phyloP scores from a whole-genome alignment of 257 asterid genomes.

The Solanum microdontum region DNA sequence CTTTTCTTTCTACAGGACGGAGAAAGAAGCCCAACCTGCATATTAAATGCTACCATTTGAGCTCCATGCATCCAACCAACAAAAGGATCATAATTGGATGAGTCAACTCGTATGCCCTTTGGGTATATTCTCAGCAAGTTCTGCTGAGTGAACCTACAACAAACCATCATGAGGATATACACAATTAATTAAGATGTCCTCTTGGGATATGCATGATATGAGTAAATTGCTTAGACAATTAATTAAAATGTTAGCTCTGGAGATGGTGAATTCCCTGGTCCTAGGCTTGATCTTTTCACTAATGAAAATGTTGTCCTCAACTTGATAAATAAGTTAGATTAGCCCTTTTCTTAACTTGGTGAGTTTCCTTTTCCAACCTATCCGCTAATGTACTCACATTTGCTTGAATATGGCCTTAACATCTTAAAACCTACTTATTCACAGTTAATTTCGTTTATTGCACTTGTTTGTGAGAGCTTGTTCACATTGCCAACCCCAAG shows the following conservation, averaged over 20 bases:
- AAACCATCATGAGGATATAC: neutral
- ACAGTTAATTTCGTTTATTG: neutral
- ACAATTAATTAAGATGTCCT: neutral
- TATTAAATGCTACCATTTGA: conserved; percentile 93
- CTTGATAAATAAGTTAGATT: neutral
- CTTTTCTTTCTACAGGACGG: neutral
- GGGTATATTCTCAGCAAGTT: conserved; percentile 80
- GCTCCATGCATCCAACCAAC: conserved; percentile 95
- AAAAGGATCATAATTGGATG: conserved; percentile 93
- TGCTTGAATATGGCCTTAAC: neutral
- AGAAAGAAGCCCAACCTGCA: conserved; percentile 55
- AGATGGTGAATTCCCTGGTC: neutral
- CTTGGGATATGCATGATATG: neutral
- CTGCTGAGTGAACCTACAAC: conserved; percentile 62
- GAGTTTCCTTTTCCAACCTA: neutral
- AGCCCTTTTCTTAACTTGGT: neutral
- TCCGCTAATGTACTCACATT: neutral
- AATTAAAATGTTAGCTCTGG: neutral
- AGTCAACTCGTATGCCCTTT: conserved; percentile 72
- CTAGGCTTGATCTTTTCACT: neutral
- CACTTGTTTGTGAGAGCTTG: neutral
- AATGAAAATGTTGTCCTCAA: neutral
- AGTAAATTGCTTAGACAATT: neutral
- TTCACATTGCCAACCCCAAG: neutral
- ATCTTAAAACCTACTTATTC: neutral